Evolutionary conservation across 2,329 filamentous ascomycete species (phyloP).

Genomic region (Arthrobotrys sinensis): DNA sequence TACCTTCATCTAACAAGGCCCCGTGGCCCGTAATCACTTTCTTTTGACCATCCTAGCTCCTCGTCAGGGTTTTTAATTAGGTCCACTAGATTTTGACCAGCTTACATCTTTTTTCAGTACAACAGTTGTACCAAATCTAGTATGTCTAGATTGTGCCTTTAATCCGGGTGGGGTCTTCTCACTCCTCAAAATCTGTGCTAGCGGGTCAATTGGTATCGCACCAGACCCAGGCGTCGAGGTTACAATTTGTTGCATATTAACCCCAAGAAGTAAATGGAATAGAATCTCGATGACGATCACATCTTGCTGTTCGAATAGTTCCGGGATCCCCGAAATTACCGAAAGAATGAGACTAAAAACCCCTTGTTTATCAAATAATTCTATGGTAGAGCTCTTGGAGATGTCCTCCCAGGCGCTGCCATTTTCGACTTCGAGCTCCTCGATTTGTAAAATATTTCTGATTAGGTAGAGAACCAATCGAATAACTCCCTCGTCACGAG

Average conservation of each 20-base stretch:
- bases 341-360: slow-evolving; percentile 88
- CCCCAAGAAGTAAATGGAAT: slow-evolving; percentile 92
- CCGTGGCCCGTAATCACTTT: slow-evolving; percentile 91
- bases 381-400: slow-evolving; percentile 87
- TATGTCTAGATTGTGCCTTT: slow-evolving; percentile 88
- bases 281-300: slow-evolving; percentile 90
- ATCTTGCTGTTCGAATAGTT: slow-evolving; percentile 92
- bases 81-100: not conserved
- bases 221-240: slow-evolving; percentile 72
- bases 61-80: slow-evolving; percentile 1
- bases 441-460: slow-evolving; percentile 88
- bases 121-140: slow-evolving; percentile 95
- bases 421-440: slow-evolving; percentile 79
- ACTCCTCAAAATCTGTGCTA: slow-evolving; percentile 24
- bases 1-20: slow-evolving; percentile 80
- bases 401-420: slow-evolving; percentile 90
- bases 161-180: not conserved
- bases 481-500: slow-evolving; percentile 91
- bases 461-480: slow-evolving; percentile 90
- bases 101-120: slow-evolving; percentile 79
- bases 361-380: slow-evolving; percentile 91
- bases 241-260: slow-evolving; percentile 87
- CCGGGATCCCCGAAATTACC: slow-evolving; percentile 90
- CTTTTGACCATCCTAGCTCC: slow-evolving; percentile 75
- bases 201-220: slow-evolving; percentile 73